These are phyloP conservation scores for Hansenula lynferdii DNA, from an alignment of 1,139 yeast genomes.

Conservation along the genomic window DNA sequence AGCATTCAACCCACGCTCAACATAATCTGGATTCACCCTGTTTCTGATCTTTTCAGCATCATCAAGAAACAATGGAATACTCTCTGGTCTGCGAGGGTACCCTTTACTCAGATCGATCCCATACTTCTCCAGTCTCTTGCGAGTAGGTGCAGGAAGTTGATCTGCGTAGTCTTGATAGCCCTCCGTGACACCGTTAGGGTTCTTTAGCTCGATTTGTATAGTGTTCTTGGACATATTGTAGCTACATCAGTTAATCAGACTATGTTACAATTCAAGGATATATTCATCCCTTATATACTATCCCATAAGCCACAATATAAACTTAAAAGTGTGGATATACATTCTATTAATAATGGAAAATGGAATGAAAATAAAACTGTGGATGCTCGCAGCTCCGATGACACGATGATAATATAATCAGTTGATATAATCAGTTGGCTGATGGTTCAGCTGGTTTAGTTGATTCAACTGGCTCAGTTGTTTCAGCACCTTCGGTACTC, in stretches of 20 bases:
- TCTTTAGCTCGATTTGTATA: background rate
- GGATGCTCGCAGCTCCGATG: no score
- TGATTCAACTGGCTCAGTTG: background rate
- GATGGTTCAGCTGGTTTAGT: background rate
- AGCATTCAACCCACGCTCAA: constrained; percentile 43
- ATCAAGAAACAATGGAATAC: constrained; percentile 46
- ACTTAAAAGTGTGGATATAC: no score
- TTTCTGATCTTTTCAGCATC: constrained; percentile 44
- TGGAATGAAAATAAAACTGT: no score
- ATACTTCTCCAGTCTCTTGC: constrained; percentile 29
- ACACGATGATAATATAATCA: no score
- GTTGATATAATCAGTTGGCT: no score
- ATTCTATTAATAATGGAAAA: no score
- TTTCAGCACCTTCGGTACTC: no score
- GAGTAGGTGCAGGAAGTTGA: constrained; percentile 33
- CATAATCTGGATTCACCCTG: constrained; percentile 32
- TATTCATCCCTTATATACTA: no score
- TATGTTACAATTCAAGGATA: no score
- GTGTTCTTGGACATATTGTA: background rate
- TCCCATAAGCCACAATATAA: no score
- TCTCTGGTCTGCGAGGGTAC: constrained; percentile 36
- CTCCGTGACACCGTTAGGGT: constrained; percentile 1
- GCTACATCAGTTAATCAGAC: no score
- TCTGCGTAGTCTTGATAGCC: constrained; percentile 5
- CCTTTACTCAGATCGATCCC: constrained; percentile 40